Evolutionary conservation across 2,329 filamentous ascomycete genomes (phyloP), one percentile per base, ranked within the genome.

Genomic region (Microcyclospora tardicrescens): DNA sequence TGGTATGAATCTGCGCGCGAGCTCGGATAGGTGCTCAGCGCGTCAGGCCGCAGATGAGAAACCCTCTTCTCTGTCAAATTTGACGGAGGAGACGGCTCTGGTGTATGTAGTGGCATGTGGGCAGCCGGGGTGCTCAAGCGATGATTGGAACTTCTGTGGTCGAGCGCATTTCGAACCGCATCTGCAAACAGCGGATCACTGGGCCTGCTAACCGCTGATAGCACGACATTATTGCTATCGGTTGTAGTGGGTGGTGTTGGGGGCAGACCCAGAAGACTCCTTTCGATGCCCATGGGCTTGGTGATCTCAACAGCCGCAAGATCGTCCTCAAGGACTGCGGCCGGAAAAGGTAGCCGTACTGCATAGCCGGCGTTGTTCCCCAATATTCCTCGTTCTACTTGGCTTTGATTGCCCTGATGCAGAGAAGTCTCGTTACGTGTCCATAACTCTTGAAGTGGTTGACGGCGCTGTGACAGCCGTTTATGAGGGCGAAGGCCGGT

Each of bases 1-100:
- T 55, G 60, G 47, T 67, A 68, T 0, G 65, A 68, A 16, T 67
- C 65, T 27, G 64, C 63, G 15, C 60, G 64, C 5, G 66, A 68
- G 6, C 64, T 58, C 4, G 50, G 42, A 36, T 49, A 50, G 12
- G 30, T 15, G 14, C 30, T n/a, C 14, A 32, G 30, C 30, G 14
- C 6, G 12, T 32, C 10, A n/a, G 12, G 30, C 10, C 14, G 30
- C 30, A 32, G 6, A 10, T 32, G 30, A 5, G 30, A 32, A 10
- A 10, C 30, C 12, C 24, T 46, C 47, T 16, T 43, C 46, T 9
- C 39, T 49, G 13, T 43, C 48, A 6, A 8, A 24, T 24, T 4
- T 8, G 19, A 24, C 19, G 58, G 57, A 19, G 59, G 59, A 6
- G 57, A 60, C 2, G 47, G 49, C 15, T 61, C 58, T 10, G 59